Base-by-base conservation (phyloP, 805 yeast genomes). In the Zygosaccharomyces gambellarensis region DNA sequence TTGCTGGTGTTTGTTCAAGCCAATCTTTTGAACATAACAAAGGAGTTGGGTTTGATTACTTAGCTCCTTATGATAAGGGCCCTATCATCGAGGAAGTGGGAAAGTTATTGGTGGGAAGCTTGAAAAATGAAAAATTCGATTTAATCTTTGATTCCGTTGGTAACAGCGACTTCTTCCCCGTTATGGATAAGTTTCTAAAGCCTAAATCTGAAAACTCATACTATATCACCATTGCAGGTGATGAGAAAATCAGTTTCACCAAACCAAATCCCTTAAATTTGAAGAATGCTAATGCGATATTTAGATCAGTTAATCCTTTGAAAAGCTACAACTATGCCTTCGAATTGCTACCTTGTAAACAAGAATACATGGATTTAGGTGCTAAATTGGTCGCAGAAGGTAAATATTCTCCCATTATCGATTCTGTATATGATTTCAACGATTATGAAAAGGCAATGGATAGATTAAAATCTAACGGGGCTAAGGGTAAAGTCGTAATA, bases 61-160 rank as follows among this genome's bases (percentile, higher is more conserved):
- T 71, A 14, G 70, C 85, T 39, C 83, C 86, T 55, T 86, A 85
- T 65, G 76, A 74, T 22, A 74, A 75, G 29, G 65, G 68, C 48
- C 66, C 61, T 34, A 62, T 69, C 31, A 67, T 69, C 1, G 65
- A 71, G 34, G 74, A 74, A 43, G 59, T 72, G 48, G 55, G 64
- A 47, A 44, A 59, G 42, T 46, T 73, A 55, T 44, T 68, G 22
- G 57, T 59, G 25, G 54, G 60, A n/a, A 48, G 58, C 19, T 49
- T 62, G 19, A 52, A 63, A 21, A 65, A 70, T 43, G 73, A 76
- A 43, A 70, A 75, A 52, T 86, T 81, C 57, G 88, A 85, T 59
- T 61, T 77, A 9, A 78, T 86, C 39, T 61, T 81, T 27, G 95
- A 87, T 67, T 74, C 83, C 47, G 80, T 78, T 45, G 90, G 95